Conservation (phyloP, 306 rosid species). For the Citrullus mucosospermus region DNA sequence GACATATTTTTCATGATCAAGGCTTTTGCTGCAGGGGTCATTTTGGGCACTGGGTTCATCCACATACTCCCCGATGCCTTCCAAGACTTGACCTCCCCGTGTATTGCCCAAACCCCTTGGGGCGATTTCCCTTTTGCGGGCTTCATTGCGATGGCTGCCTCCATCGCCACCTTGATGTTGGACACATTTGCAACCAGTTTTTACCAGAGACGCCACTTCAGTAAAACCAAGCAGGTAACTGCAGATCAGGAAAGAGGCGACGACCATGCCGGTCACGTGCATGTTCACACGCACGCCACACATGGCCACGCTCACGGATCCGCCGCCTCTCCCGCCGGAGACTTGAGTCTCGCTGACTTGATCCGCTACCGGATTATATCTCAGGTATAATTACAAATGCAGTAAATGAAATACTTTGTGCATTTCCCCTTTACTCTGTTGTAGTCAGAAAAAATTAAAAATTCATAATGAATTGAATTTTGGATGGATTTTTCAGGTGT, state of each 20-base stretch:
- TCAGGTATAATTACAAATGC: slow-evolving; percentile 26
- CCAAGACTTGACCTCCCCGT: slow-evolving; percentile 38
- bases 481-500: slow-evolving; percentile 28
- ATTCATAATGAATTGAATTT: not conserved
- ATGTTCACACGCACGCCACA: slow-evolving; percentile 86
- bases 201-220: slow-evolving; percentile 38
- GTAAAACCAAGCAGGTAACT: slow-evolving; percentile 25
- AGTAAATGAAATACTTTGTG: no score
- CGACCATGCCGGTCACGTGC: slow-evolving; percentile 60
- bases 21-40: slow-evolving; percentile 71
- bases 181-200: slow-evolving; percentile 50
- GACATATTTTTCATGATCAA: slow-evolving; percentile 51
- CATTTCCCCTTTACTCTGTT: no score
- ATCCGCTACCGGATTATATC: slow-evolving; percentile 65
- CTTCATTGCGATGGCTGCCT: slow-evolving; percentile 49
- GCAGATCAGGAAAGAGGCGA: slow-evolving; percentile 34
- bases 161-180: slow-evolving; percentile 53
- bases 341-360: slow-evolving; percentile 23
- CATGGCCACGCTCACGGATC: slow-evolving; percentile 90
- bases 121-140: slow-evolving; percentile 44
- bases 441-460: no score
- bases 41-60: slow-evolving; percentile 50
- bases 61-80: slow-evolving; percentile 68
- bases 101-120: slow-evolving; percentile 43
- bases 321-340: slow-evolving; percentile 17